Percentiles rank a stretch among this genome's conserved stretches.
Evolutionary conservation across 1,284 basidiomycete genomes (phyloP).

Genomic region (Tetrapyrgos nigripes): DNA sequence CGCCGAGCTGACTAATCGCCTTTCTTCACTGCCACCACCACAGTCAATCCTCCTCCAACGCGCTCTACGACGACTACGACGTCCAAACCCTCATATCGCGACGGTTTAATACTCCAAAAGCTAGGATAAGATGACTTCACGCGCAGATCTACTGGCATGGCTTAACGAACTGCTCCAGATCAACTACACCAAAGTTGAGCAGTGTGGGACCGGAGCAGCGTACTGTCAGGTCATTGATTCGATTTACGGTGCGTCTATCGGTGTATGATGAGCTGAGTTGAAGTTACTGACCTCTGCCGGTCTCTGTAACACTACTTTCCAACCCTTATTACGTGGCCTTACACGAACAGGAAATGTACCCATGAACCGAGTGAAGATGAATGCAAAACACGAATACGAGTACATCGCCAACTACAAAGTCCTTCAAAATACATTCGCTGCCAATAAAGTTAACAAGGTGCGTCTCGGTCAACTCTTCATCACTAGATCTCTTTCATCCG

Average conservation of each 20-base stretch:
- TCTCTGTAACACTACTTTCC: slow-evolving; percentile 1
- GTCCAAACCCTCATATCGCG: neutral
- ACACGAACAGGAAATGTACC: slow-evolving; percentile 72
- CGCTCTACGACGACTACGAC: neutral
- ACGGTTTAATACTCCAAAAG: neutral
- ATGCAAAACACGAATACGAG: slow-evolving; percentile 95
- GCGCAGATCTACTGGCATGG: slow-evolving; percentile 93
- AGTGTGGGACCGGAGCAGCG: slow-evolving; percentile 90
- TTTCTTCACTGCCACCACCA: neutral
- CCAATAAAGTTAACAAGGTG: slow-evolving; percentile 93
- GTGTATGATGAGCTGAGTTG: slow-evolving; percentile 13
- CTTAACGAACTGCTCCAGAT: slow-evolving; percentile 92
- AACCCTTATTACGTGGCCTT: neutral
- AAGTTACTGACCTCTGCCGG: neutral
- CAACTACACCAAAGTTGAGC: slow-evolving; percentile 94
- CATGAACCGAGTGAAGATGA: slow-evolving; percentile 90
- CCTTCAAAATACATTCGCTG: slow-evolving; percentile 88
- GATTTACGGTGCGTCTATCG: slow-evolving; percentile 75
- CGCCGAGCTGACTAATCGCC: neutral
- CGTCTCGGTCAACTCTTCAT: slow-evolving; percentile 27
- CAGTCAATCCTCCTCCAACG: neutral
- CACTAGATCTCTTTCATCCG: slow-evolving; percentile 4
- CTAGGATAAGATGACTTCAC: slow-evolving; percentile 48
- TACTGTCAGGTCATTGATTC: slow-evolving; percentile 95
- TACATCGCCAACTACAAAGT: slow-evolving; percentile 96